These are phyloP conservation scores for Pinus taeda DNA, from an alignment of 75 land plant genomes.

Conservation along the genomic window DNA sequence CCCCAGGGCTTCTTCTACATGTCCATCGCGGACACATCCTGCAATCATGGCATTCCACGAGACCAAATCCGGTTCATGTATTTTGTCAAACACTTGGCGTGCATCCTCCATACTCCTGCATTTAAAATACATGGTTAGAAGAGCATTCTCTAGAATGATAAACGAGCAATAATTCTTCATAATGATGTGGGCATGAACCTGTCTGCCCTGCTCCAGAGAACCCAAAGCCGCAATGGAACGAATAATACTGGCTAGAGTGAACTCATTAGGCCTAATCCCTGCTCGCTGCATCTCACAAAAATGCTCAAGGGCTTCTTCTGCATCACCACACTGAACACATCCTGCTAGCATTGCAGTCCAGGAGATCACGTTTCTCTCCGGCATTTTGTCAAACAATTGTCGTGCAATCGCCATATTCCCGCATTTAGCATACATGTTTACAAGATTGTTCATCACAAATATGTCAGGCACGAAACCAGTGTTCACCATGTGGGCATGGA, in stretches of 20 bases:
- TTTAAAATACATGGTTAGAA: constrained; percentile 39
- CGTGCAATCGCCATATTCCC: constrained; percentile 34
- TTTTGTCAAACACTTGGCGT: constrained; percentile 37
- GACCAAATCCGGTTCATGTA: constrained; percentile 31
- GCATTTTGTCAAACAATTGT: no score
- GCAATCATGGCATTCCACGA: constrained; percentile 59
- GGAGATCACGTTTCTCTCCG: no score
- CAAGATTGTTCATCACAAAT: constrained; percentile 33
- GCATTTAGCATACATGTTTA: constrained; percentile 41
- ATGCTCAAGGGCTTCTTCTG: no score
- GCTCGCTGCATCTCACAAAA: no score
- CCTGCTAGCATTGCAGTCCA: no score
- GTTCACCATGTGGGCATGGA: not conserved
- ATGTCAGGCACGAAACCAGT: not conserved
- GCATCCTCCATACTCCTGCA: constrained; percentile 26
- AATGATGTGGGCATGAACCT: constrained; percentile 9
- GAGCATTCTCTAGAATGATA: constrained; percentile 24
- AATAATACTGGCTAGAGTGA: no score
- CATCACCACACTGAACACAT: no score
- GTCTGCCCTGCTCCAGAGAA: constrained; percentile 18
- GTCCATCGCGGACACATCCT: not conserved
- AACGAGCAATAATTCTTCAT: not conserved
- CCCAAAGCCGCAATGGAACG: no score
- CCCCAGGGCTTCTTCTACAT: not conserved
- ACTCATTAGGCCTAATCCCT: no score